Conservation (phyloP, 2,329 filamentous ascomycete genomes). For the Ascochyta fabae region DNA sequence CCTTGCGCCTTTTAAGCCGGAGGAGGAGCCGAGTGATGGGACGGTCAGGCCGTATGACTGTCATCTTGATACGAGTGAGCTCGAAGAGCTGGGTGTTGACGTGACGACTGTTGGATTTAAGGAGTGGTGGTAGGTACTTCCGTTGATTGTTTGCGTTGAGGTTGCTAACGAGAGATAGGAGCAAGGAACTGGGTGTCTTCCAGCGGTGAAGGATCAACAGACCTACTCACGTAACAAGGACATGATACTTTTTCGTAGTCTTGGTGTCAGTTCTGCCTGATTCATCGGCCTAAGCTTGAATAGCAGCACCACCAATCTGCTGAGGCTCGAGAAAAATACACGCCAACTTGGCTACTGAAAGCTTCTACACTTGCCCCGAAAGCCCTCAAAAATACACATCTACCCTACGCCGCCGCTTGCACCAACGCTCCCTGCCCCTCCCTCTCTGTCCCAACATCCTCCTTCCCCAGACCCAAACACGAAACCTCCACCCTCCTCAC, state of each 20-base stretch:
- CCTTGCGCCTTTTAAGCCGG: conserved; percentile 64
- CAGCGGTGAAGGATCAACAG: conserved; percentile 3
- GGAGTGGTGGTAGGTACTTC: conserved; percentile 71
- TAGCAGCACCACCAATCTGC: neutral
- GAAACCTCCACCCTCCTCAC: neutral
- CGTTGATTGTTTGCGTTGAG: neutral
- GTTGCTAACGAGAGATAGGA: conserved; percentile 33
- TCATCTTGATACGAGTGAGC: conserved; percentile 77
- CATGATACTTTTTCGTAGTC: too few relatives aligned
- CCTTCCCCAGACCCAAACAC: neutral
- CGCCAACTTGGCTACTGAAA: too few relatives aligned
- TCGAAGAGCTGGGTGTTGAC: conserved; percentile 77
- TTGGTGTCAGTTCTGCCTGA: too few relatives aligned
- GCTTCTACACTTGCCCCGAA: too few relatives aligned
- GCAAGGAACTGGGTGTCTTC: conserved; percentile 42
- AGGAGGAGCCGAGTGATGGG: conserved; percentile 71
- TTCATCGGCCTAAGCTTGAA: neutral
- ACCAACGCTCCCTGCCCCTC: neutral
- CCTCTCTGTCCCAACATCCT: neutral
- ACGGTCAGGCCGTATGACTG: conserved; percentile 87
- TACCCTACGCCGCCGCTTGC: neutral
- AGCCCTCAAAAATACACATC: too few relatives aligned
- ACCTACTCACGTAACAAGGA: too few relatives aligned
- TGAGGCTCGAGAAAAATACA: too few relatives aligned
- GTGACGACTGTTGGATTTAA: conserved; percentile 76